Evolutionary conservation across 108 stramenopile genomes (phyloP), one percentile per base, ranked within the genome.

Genomic region (Cyclostephanos invisitatus): DNA sequence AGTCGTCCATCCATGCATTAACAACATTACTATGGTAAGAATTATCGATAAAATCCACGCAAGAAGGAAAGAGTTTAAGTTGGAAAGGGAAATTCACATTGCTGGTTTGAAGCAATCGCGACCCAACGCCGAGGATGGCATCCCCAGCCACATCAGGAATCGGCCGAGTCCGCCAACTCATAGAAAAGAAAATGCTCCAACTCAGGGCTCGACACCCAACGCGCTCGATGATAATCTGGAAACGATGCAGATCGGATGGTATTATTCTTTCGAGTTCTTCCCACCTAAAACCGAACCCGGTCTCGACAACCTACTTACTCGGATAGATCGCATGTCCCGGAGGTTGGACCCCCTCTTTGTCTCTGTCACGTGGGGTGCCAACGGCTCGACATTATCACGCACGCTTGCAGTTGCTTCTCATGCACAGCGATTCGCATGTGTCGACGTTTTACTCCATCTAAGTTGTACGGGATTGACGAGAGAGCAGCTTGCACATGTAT

Each of bases 191-290:
- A 12, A 37, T 61, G 3, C 60, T 44, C 36, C 60, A 40, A 61
- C 36, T 9, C 60, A 61, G 37, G 60, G n/a, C 17, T 57, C 17
- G 0, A 14, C 24, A 9, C 10, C 60, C 60, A 61, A 61, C 35
- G 18, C 60, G 8, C 36, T 15, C 27, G 35, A 67, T 35, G 47
- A 46, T 67, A 27, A 29, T 53, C 18, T 35, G 1, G 35, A 28
- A 42, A 12, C 24, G 9, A 55, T 46, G 0, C 18, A 54, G 24
- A 49, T 64, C 11, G 49, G 49, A 62, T 83, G 66, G 73, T 96
- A 90, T 73, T 97, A 92, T 80, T 96, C 95, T 27, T 97, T 98
- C 61, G 98, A 98, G 67, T 97, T 92, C 75, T 98, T 98, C 67
- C 98, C 98, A 29, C 98, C 98, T 57, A 94, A 92, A 81, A 97